These are phyloP conservation scores for Auricularia sp. DNA, from an alignment of 768 basidiomycete species.

Conservation along the genomic window DNA sequence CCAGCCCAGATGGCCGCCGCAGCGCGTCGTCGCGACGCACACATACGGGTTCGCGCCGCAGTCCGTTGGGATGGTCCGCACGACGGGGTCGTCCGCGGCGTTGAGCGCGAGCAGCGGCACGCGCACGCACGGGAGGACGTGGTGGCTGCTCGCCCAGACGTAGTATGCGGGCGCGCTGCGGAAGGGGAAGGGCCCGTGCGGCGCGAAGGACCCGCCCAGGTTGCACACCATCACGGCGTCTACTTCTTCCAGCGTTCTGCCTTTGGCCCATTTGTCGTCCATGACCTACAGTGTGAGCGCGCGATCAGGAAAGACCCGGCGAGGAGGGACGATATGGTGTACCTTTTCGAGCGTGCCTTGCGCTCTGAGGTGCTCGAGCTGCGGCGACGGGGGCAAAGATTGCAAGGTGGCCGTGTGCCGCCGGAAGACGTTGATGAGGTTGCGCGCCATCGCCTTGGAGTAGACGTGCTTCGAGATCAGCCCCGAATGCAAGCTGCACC, in stretches of 20 bases:
- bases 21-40: constrained; percentile 48
- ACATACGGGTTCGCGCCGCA: constrained; percentile 42
- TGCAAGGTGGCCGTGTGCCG: constrained; percentile 38
- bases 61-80: constrained; percentile 51
- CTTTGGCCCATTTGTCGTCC: constrained; percentile 20
- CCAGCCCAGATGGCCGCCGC: constrained; percentile 80
- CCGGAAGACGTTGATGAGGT: constrained; percentile 46
- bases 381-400: neutral
- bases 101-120: constrained; percentile 72
- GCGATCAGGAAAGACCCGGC: too few species aligned
- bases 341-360: neutral
- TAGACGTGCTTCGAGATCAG: constrained; percentile 58
- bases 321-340: too few species aligned
- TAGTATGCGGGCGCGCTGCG: constrained; percentile 38
- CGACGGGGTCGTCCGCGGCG: constrained; percentile 69
- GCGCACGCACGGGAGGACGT: constrained; percentile 45
- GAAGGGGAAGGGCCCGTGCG: constrained; percentile 35
- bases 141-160: constrained; percentile 47
- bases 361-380: neutral
- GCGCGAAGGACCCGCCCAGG: constrained; percentile 35
- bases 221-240: constrained; percentile 58
- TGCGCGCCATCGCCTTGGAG: constrained; percentile 69
- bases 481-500: constrained; percentile 40
- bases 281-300: neutral
- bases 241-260: constrained; percentile 46